phyloP scores from a whole-genome alignment of 768 basidiomycete genomes.

The Boletales sp. region DNA sequence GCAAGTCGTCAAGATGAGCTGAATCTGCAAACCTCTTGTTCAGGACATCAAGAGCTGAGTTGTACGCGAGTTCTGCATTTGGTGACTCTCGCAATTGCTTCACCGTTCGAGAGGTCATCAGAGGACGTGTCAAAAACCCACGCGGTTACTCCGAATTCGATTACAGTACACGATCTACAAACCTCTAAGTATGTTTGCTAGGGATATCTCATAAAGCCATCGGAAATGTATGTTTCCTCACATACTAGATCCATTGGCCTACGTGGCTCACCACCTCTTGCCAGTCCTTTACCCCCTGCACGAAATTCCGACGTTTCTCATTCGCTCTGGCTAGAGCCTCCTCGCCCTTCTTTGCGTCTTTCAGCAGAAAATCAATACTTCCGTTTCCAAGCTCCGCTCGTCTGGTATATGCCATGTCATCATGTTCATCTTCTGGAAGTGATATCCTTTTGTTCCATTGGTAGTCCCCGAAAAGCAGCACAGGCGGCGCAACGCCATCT shows the following conservation, averaged over 20 bases:
- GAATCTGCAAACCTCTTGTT: conserved; percentile 46
- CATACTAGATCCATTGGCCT: neutral
- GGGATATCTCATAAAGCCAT: no score
- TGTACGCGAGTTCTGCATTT: conserved; percentile 37
- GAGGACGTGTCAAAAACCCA: neutral
- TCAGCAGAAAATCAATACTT: conserved; percentile 54
- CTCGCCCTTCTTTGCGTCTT: conserved; percentile 31
- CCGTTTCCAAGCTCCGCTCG: conserved; percentile 43
- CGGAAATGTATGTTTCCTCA: no score
- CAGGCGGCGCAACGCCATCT: conserved; percentile 38
- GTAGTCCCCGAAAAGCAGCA: conserved; percentile 73
- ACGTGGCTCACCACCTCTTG: conserved; percentile 51
- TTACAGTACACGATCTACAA: no score
- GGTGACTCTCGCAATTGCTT: conserved; percentile 49
- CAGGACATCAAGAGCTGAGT: conserved; percentile 34
- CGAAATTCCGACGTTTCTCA: conserved; percentile 35
- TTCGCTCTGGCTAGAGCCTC: conserved; percentile 45
- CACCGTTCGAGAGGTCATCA: conserved; percentile 44
- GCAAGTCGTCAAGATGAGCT: conserved; percentile 49
- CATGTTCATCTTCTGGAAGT: conserved; percentile 37
- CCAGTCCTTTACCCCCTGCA: conserved; percentile 64
- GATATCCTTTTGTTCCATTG: conserved; percentile 70
- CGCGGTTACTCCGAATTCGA: no score
- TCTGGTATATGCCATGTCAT: conserved; percentile 54
- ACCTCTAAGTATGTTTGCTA: no score